Percentiles rank a stretch among this genome's conserved stretches.
Conservation (phyloP, 2,329 filamentous ascomycete species). For the Talaromyces sp. region DNA sequence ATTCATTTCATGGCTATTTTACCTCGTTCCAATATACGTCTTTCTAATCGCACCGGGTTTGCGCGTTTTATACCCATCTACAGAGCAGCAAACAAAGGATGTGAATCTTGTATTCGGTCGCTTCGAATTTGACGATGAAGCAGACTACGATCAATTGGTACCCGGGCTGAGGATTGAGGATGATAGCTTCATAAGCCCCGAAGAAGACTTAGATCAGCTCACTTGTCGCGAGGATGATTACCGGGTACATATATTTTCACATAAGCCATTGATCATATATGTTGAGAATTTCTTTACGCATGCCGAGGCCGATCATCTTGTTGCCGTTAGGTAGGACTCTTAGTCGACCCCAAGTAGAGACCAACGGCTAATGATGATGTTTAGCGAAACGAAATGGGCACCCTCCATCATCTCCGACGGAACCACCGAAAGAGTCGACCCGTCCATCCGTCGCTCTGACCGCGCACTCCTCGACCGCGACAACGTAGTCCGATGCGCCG, state of each 20-base stretch:
- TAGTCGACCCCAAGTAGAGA: background rate
- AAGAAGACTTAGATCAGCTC: constrained; percentile 27
- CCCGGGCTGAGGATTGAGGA: constrained; percentile 27
- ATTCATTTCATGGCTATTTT: constrained; percentile 33
- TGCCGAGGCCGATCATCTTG: constrained; percentile 49
- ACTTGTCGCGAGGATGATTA: constrained; percentile 30
- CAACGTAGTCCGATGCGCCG: constrained; percentile 54
- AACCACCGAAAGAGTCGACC: constrained; percentile 46
- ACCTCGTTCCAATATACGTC: constrained; percentile 36
- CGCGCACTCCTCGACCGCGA: constrained; percentile 47
- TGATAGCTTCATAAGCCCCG: constrained; percentile 34
- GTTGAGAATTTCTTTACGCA: constrained; percentile 53
- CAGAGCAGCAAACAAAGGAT: background rate
- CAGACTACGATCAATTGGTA: constrained; percentile 18
- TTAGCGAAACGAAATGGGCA: constrained; percentile 47
- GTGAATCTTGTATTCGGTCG: background rate
- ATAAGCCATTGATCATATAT: constrained; percentile 56
- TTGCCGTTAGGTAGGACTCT: constrained; percentile 50
- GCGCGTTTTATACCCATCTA: constrained; percentile 20
- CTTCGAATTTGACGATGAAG: constrained; percentile 18
- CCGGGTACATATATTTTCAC: constrained; percentile 49
- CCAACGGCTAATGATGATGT: background rate
- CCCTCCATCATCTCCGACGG: constrained; percentile 55
- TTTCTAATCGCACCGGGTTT: constrained; percentile 34
- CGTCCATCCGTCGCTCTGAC: constrained; percentile 52